phyloP scores from a whole-genome alignment of 805 yeast genomes.

The Cyberlindnera petersonii region DNA sequence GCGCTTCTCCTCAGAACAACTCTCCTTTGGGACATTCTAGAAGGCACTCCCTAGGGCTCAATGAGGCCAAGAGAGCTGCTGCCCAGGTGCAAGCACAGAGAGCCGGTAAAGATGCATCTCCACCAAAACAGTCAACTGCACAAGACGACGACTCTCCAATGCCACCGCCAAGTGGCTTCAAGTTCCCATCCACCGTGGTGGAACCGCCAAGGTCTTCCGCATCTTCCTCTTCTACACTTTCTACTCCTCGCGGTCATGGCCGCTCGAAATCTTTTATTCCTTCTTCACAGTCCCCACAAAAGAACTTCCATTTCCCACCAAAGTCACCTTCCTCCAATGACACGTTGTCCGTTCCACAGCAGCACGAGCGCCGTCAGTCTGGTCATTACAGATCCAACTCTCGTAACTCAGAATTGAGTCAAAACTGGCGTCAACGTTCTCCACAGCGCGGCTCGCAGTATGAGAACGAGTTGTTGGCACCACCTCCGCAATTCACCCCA shows the following conservation, averaged over 20 bases:
- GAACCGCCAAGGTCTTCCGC: slow-evolving; percentile 28
- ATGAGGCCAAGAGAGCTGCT: slow-evolving; percentile 96
- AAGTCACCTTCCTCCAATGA: slow-evolving; percentile 17
- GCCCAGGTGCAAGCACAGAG: slow-evolving; percentile 83
- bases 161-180: slow-evolving; percentile 41
- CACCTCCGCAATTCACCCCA: slow-evolving; percentile 43
- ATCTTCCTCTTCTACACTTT: slow-evolving; percentile 6
- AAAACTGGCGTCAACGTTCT: slow-evolving; percentile 57
- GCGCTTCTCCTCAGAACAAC: slow-evolving; percentile 4
- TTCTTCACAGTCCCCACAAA: slow-evolving; percentile 37
- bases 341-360: slow-evolving; percentile 7
- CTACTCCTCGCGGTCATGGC: slow-evolving; percentile 19
- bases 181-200: slow-evolving; percentile 49
- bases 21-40: slow-evolving; percentile 67
- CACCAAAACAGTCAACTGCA: too few relatives aligned
- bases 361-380: slow-evolving; percentile 38
- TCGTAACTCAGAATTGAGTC: slow-evolving; percentile 40
- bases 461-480: slow-evolving; percentile 22
- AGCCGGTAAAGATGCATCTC: slow-evolving; percentile 25
- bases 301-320: slow-evolving; percentile 65
- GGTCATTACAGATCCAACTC: slow-evolving; percentile 38
- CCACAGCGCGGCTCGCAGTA: slow-evolving; percentile 31
- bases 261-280: slow-evolving; percentile 25
- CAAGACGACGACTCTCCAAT: slow-evolving; percentile 16
- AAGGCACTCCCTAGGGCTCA: slow-evolving; percentile 87